Evolutionary conservation across 192 early-diverging fungal genomes (phyloP).

Genomic region (Entomortierella chlamydospora): DNA sequence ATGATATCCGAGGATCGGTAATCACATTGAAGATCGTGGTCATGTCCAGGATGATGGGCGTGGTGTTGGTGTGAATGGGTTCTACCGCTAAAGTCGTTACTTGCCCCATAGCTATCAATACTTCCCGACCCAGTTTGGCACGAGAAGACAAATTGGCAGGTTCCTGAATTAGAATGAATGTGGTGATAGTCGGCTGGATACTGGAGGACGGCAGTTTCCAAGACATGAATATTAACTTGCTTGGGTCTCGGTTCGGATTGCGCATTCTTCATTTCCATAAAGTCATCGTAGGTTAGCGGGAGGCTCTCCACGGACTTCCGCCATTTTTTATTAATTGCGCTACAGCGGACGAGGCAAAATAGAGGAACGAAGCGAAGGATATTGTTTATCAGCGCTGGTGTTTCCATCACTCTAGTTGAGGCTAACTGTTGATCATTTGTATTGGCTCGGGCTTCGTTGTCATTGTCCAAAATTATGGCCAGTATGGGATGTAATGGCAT

Average conservation of each 20-base stretch:
- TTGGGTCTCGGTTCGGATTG: background rate
- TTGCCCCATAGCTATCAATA: conserved; percentile 7
- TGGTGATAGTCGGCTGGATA: conserved; percentile 1
- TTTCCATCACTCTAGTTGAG: background rate
- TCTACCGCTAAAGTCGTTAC: background rate
- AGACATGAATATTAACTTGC: conserved; percentile 10
- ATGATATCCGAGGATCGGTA: conserved; percentile 23
- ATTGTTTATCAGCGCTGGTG: background rate
- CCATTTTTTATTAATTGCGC: background rate
- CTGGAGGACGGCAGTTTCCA: conserved; percentile 16
- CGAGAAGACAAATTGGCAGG: conserved; percentile 23
- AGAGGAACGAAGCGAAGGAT: background rate
- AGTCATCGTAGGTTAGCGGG: too few relatives aligned
- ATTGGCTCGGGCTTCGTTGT: background rate
- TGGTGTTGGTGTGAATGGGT: conserved; percentile 13
- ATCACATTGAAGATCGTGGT: background rate
- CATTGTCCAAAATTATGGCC: background rate
- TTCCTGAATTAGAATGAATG: background rate
- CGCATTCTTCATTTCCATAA: background rate
- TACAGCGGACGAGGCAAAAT: background rate
- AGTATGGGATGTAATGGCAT: background rate
- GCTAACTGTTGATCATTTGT: too few relatives aligned
- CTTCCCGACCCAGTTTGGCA: conserved; percentile 15
- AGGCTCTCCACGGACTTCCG: background rate
- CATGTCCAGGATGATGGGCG: conserved; percentile 2